Conservation (phyloP, 495 filamentous ascomycete genomes). For the Penicillium turbatum region DNA sequence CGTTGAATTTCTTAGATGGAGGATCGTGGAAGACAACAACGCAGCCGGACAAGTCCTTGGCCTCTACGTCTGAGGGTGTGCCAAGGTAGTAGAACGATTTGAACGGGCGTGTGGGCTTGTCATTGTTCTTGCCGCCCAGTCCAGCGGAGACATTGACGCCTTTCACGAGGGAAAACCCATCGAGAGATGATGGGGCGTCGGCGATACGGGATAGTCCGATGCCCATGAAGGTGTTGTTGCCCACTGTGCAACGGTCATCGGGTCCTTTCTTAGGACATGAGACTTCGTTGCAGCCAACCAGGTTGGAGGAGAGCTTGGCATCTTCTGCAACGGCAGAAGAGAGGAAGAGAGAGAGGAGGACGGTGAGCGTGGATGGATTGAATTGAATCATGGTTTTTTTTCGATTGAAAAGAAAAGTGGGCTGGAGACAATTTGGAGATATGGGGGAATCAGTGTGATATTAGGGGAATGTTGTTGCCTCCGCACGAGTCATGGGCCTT, state of each 20-base stretch:
- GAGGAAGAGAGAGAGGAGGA: background rate
- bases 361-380: background rate
- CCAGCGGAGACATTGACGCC: slow-evolving; percentile 12
- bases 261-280: slow-evolving; percentile 9
- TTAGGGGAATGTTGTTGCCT: background rate
- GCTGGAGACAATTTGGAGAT: background rate
- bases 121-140: background rate
- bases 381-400: background rate
- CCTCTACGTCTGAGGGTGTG: background rate
- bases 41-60: background rate
- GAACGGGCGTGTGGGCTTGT: background rate
- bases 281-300: slow-evolving; percentile 15
- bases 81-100: background rate
- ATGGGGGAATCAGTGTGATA: background rate
- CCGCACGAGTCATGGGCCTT: background rate
- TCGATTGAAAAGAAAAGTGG: background rate
- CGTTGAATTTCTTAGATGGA: background rate
- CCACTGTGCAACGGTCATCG: slow-evolving; percentile 12
- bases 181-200: slow-evolving; percentile 2
- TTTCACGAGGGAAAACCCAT: slow-evolving; percentile 16
- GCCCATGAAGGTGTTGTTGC: slow-evolving; percentile 8
- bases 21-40: background rate
- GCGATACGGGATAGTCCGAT: slow-evolving; percentile 15
- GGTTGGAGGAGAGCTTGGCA: background rate
- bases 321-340: background rate